A percentile compares a stretch with the other conserved stretches of the same genome.
phyloP scores from a whole-genome alignment of 2,329 filamentous ascomycete species.

The Myriosclerotinia curreyana region DNA sequence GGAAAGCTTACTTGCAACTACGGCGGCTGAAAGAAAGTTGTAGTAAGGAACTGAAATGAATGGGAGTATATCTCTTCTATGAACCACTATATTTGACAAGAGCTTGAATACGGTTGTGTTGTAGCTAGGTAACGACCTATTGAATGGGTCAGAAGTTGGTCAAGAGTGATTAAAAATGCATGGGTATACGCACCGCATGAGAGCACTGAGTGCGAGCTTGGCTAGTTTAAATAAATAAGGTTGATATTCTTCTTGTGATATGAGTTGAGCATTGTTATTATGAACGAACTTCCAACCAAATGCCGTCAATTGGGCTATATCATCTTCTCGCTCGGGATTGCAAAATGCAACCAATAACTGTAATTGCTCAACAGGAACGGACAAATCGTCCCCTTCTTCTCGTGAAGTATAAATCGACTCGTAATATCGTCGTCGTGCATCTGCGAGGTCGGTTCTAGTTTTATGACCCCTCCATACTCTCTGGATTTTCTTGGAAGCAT shows the following conservation, averaged over 20 bases:
- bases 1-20: conserved; percentile 15
- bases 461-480: conserved; percentile 77
- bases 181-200: conserved; percentile 31
- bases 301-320: conserved; percentile 48
- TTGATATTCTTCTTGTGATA: conserved; percentile 29
- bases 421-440: conserved; percentile 58
- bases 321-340: conserved; percentile 45
- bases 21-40: conserved; percentile 33
- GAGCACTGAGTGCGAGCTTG: conserved; percentile 31
- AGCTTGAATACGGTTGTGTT: conserved; percentile 29
- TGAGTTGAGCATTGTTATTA: conserved; percentile 41
- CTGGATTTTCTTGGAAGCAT: conserved; percentile 73
- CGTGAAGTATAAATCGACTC: conserved; percentile 47
- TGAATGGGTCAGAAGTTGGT: conserved; percentile 1
- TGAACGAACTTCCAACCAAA: conserved; percentile 40
- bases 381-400: background rate
- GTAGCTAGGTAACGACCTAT: conserved; percentile 17
- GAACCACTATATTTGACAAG: conserved; percentile 31
- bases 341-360: conserved; percentile 52
- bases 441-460: conserved; percentile 56
- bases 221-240: conserved; percentile 31
- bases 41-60: conserved; percentile 36
- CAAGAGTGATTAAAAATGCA: background rate
- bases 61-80: conserved; percentile 29
- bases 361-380: conserved; percentile 43